Evolutionary conservation across 2,329 filamentous ascomycete species (phyloP).

Genomic region (Septoria linicola): DNA sequence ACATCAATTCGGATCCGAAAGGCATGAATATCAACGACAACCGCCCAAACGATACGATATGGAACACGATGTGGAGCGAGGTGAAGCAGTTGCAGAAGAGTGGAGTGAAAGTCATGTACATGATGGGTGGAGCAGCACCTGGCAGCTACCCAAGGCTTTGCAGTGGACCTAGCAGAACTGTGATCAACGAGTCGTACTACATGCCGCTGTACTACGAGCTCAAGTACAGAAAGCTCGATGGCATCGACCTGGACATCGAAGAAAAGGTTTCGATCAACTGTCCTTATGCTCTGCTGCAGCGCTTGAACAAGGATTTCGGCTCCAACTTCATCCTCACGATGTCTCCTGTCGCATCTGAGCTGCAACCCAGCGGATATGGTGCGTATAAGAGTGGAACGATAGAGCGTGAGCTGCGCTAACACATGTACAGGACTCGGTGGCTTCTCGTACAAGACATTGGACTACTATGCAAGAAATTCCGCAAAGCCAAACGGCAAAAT

Average conservation of each 20-base stretch:
- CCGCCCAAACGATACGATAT: slow-evolving; percentile 27
- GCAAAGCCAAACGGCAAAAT: slow-evolving; percentile 31
- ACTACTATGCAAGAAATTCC: slow-evolving; percentile 23
- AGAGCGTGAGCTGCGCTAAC: not conserved
- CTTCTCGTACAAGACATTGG: slow-evolving; percentile 29
- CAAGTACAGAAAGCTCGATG: slow-evolving; percentile 29
- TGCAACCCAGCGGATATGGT: slow-evolving; percentile 22
- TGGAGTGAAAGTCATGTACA: slow-evolving; percentile 33
- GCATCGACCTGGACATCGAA: slow-evolving; percentile 36
- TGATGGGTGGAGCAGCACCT: slow-evolving; percentile 33
- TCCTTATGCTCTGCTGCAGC: slow-evolving; percentile 30
- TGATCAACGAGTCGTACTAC: slow-evolving; percentile 30
- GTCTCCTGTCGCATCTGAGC: slow-evolving; percentile 34
- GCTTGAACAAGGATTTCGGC: slow-evolving; percentile 31
- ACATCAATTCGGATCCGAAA: slow-evolving; percentile 31
- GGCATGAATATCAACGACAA: slow-evolving; percentile 35
- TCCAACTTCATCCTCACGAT: slow-evolving; percentile 34
- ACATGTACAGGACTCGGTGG: slow-evolving; percentile 24
- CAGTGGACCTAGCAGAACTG: slow-evolving; percentile 16
- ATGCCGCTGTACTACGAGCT: slow-evolving; percentile 29
- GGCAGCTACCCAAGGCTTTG: slow-evolving; percentile 32
- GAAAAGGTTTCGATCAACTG: slow-evolving; percentile 30
- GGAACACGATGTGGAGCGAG: slow-evolving; percentile 30
- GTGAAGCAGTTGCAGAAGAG: slow-evolving; percentile 27
- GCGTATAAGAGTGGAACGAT: not conserved